These are phyloP conservation scores for Microdochium bolleyi DNA, from an alignment of 2,329 filamentous ascomycete species.

Conservation along the genomic window DNA sequence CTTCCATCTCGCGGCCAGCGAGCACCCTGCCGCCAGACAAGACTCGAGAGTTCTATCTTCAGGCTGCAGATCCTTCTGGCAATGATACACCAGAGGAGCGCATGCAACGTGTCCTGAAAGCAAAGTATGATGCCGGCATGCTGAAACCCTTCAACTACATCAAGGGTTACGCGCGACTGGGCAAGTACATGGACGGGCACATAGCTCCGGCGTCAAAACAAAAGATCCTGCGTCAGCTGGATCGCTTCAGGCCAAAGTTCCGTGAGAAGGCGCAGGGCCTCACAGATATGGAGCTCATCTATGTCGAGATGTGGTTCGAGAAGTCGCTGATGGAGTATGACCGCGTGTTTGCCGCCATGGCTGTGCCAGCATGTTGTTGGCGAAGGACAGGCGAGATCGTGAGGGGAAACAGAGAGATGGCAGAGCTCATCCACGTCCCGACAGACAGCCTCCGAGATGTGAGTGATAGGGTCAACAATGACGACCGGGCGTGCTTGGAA, in stretches of 20 bases:
- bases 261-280: conserved; percentile 87
- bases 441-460: conserved; percentile 89
- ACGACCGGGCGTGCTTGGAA: neutral
- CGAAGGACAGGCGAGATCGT: conserved; percentile 95
- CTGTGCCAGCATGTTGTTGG: conserved; percentile 96
- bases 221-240: conserved; percentile 84
- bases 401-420: conserved; percentile 97
- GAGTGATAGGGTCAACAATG: conserved; percentile 27
- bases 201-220: conserved; percentile 76
- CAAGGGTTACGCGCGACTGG: conserved; percentile 84
- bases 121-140: conserved; percentile 92
- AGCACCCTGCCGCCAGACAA: conserved; percentile 60
- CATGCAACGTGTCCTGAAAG: conserved; percentile 88
- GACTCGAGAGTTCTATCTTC: conserved; percentile 88
- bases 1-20: conserved; percentile 51
- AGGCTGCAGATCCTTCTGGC: conserved; percentile 88
- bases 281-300: conserved; percentile 88
- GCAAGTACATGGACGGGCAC: conserved; percentile 85
- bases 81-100: conserved; percentile 81
- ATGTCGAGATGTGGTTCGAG: conserved; percentile 99
- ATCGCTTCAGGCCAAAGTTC: conserved; percentile 92
- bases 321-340: conserved; percentile 95
- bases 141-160: conserved; percentile 98
- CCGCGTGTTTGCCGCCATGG: conserved; percentile 97
- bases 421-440: conserved; percentile 85